Evolutionary conservation across 371 early-diverging fungal species (phyloP), one percentile per base, ranked within the genome.

Genomic region (Chytridium lagenaria): DNA sequence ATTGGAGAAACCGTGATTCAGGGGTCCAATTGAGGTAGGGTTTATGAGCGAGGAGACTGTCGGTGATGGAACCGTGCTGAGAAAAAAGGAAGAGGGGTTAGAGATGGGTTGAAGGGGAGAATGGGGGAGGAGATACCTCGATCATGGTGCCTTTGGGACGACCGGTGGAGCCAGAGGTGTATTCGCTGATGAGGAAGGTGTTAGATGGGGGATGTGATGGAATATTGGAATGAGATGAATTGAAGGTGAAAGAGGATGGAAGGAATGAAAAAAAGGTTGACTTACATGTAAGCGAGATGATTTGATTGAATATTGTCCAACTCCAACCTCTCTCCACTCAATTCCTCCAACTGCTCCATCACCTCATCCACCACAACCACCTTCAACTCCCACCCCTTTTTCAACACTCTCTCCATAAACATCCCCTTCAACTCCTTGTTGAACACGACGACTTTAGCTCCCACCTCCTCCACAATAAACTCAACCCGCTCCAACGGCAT

Each of bases 1-100:
- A 63, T 26, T 73, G 74, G 10, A 77, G 67, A 38, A 75, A 65
- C 22, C 44, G 39, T 23, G 50, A 44, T 51, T 22, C 33, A 31
- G 51, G 36, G 49, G 7, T 26, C 57, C 57, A 55, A 5, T 55
- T 55, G 26, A 55, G 57, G 30, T 16, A 26, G 10, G 22, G 57
- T 26, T 30, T 19, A 26, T 55, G 57, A 55, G 57, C 57, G 57
- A 55, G 57, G 23, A 55, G 15, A 55, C 57, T 55, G 57, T 55
- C 57, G 26, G 26, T 26, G 26, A 55, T 55, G 57, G 15, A 15
- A 26, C 57, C 57, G 26, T 55, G 57, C 57, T 55, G 57, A 44
- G 44, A 19, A 19, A 44, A 44, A 44, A 44, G 12, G 44, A 44
- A 44, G 44, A 44, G 44, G 7, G 44, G 44, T 44, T 44, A 19